phyloP scores from a whole-genome alignment of 768 basidiomycete genomes.

The Grammothele lineata region DNA sequence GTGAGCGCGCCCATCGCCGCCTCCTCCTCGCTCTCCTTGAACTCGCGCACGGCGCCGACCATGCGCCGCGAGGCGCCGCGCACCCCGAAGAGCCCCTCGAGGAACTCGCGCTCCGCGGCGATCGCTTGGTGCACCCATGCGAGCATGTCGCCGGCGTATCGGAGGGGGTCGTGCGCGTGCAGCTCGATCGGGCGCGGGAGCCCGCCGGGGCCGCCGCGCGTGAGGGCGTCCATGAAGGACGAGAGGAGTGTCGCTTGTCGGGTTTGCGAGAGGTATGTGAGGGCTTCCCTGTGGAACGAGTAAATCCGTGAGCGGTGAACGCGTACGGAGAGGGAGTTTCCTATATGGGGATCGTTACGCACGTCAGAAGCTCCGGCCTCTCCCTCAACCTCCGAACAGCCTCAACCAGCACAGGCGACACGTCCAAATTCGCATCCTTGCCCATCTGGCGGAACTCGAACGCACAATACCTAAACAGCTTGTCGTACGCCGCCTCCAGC shows the following conservation, averaged over 20 bases:
- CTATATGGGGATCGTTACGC: too few relatives aligned
- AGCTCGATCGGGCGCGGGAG: slow-evolving; percentile 92
- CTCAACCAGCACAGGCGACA: slow-evolving; percentile 60
- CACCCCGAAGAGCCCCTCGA: slow-evolving; percentile 81
- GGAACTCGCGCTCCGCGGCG: slow-evolving; percentile 91
- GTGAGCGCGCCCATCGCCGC: slow-evolving; percentile 77
- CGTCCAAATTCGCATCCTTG: slow-evolving; percentile 70
- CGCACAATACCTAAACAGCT: slow-evolving; percentile 80
- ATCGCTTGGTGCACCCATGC: slow-evolving; percentile 98
- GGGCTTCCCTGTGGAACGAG: slow-evolving; percentile 55
- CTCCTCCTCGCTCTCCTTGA: slow-evolving; percentile 58
- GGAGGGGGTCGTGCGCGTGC: slow-evolving; percentile 94
- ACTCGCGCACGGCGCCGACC: slow-evolving; percentile 68
- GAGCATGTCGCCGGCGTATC: slow-evolving; percentile 97
- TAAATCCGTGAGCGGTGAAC: slow-evolving; percentile 19
- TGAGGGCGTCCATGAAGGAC: slow-evolving; percentile 84
- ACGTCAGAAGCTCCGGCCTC: slow-evolving; percentile 78
- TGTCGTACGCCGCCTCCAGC: slow-evolving; percentile 87
- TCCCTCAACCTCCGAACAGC: slow-evolving; percentile 69
- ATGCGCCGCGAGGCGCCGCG: slow-evolving; percentile 52
- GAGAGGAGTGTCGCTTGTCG: slow-evolving; percentile 77
- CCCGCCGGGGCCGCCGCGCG: slow-evolving; percentile 81
- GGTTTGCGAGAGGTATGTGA: slow-evolving; percentile 72
- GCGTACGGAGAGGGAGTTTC: too few relatives aligned
- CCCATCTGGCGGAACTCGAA: slow-evolving; percentile 82